A percentile compares a stretch with the other conserved stretches of the same genome.
phyloP scores from a whole-genome alignment of 495 filamentous ascomycete species.

The Penicillium ochrochloron region DNA sequence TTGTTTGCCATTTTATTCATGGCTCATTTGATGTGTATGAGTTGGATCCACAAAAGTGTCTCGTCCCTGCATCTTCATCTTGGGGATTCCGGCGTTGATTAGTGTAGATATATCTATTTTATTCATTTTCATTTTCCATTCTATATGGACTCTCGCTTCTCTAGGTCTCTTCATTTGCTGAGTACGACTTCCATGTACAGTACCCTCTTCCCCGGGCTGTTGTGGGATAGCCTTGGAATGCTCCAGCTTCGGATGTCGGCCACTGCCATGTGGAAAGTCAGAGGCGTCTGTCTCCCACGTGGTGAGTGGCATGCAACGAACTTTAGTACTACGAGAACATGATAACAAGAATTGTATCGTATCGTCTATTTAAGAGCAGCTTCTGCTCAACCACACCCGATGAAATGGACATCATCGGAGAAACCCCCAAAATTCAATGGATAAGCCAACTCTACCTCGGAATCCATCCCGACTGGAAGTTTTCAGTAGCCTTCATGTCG shows the following conservation, averaged over 20 bases:
- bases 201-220: too few species aligned
- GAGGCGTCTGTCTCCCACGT: constrained; percentile 3
- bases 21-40: constrained; percentile 14
- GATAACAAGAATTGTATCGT: too few species aligned
- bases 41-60: constrained; percentile 25
- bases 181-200: not conserved
- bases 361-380: too few species aligned
- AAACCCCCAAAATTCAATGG: too few species aligned
- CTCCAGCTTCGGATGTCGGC: not conserved
- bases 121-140: constrained; percentile 1
- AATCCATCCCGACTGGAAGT: not conserved
- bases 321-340: not conserved
- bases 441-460: not conserved
- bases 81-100: constrained; percentile 30
- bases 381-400: not conserved
- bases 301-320: not conserved
- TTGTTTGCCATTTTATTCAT: not conserved
- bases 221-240: not conserved
- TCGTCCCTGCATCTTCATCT: constrained; percentile 33
- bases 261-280: constrained; percentile 15
- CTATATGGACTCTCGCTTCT: not conserved
- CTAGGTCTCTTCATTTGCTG: not conserved
- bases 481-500: too few species aligned
- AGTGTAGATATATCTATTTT: constrained; percentile 40
- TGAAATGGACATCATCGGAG: too few species aligned